These are phyloP conservation scores for Malus domestica DNA, from an alignment of 306 rosid genomes.

Conservation along the genomic window ASM211411v1 NC_041800.1:22329733-22330232, in stretches of 20 bases:
- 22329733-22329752: not conserved
- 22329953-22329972: not conserved
- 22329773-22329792: not conserved
- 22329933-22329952: not conserved
- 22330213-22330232: no score
- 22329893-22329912: not conserved
- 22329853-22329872: not conserved
- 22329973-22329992: no score
- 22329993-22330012: no score
- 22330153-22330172: fast-evolving
- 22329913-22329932: not conserved
- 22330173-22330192: no score
- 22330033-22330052: fast-evolving
- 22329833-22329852: not conserved
- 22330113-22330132: fast-evolving
- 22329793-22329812: not conserved
- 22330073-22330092: no score
- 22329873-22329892: not conserved
- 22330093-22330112: no score
- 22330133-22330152: no score
- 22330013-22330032: fast-evolving
- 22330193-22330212: no score
- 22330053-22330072: fast-evolving
- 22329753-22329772: not conserved
- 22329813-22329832: not conserved